These are phyloP conservation scores for Penicillium arizonense DNA, from an alignment of 495 filamentous ascomycete genomes.

Conservation along the genomic window DNA sequence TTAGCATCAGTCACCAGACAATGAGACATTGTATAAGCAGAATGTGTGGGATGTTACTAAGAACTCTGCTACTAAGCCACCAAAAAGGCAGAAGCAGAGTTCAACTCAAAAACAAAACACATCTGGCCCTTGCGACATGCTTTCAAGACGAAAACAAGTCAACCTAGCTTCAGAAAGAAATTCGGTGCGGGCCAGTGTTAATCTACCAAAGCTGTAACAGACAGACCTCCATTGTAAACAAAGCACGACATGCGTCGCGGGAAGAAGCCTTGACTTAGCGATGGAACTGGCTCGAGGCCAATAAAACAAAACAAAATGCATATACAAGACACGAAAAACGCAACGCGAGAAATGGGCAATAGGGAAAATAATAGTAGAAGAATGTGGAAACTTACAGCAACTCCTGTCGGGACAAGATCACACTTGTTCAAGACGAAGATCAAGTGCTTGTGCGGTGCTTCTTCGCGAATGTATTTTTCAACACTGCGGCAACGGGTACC, in stretches of 20 bases:
- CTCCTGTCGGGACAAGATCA: constrained; percentile 88
- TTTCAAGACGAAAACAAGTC: constrained; percentile 81
- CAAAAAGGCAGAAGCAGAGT: constrained; percentile 51
- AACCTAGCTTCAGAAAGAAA: constrained; percentile 61
- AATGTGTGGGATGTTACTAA: constrained; percentile 99
- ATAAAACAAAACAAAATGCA: constrained; percentile 11
- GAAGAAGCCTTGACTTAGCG: constrained; percentile 95
- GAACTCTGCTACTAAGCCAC: constrained; percentile 69
- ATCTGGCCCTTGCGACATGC: constrained; percentile 54
- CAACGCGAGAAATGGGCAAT: constrained; percentile 8
- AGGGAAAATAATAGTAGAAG: constrained; percentile 9
- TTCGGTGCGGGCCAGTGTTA: constrained; percentile 68
- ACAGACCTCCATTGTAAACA: constrained; percentile 65
- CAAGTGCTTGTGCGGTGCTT: constrained; percentile 93
- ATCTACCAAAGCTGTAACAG: constrained; percentile 99
- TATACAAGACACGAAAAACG: constrained; percentile 14
- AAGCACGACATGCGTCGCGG: constrained; percentile 45
- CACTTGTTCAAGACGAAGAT: constrained; percentile 94
- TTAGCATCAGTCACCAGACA: constrained; percentile 38
- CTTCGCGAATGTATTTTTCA: constrained; percentile 89
- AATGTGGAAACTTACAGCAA: constrained; percentile 75
- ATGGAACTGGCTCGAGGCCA: constrained; percentile 49
- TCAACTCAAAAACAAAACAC: constrained; percentile 91
- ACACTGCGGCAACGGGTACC: constrained; percentile 86
- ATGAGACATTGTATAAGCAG: constrained; percentile 11